Percentiles rank a stretch among this genome's conserved stretches.
Conservation (phyloP, 1,139 yeast species). For the Hyphopichia buzzinii region DNA sequence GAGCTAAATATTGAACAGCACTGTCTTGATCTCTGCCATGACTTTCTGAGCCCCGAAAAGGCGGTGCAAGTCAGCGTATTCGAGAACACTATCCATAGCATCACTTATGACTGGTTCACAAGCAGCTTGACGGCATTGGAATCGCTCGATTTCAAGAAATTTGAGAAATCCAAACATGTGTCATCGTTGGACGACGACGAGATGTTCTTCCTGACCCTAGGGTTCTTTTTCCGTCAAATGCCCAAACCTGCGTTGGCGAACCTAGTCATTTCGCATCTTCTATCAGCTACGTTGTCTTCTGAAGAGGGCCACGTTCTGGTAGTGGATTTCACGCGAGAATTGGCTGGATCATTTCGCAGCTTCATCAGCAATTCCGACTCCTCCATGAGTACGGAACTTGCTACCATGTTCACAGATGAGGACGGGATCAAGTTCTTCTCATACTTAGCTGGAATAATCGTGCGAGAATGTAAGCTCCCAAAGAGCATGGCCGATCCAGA, state of each 20-base stretch:
- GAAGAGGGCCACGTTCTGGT: constrained; percentile 13
- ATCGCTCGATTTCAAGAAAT: constrained; percentile 2
- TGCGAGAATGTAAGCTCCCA: constrained; percentile 15
- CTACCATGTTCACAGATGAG: constrained; percentile 11
- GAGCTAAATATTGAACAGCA: constrained; percentile 25
- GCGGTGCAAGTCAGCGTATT: constrained; percentile 5
- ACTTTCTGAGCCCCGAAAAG: constrained; percentile 12
- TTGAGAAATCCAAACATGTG: constrained; percentile 1
- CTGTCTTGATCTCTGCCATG: constrained; percentile 9
- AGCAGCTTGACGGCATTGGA: constrained; percentile 7
- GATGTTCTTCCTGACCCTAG: neutral
- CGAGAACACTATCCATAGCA: constrained; percentile 5
- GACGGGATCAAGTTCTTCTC: constrained; percentile 22
- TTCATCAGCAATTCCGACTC: constrained; percentile 12
- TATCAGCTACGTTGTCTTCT: constrained; percentile 19
- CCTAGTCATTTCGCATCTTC: constrained; percentile 7
- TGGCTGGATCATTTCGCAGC: constrained; percentile 6
- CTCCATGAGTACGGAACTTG: constrained; percentile 11
- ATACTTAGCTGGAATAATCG: constrained; percentile 18
- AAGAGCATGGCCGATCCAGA: neutral
- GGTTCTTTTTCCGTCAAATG: neutral
- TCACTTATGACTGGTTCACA: constrained; percentile 15
- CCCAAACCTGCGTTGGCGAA: constrained; percentile 1
- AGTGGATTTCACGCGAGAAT: neutral
- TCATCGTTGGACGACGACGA: neutral